A percentile compares a stretch with the other conserved stretches of the same genome.
These are phyloP conservation scores for Collybia sp. DNA, from an alignment of 768 basidiomycete species.

Conservation along the genomic window DNA sequence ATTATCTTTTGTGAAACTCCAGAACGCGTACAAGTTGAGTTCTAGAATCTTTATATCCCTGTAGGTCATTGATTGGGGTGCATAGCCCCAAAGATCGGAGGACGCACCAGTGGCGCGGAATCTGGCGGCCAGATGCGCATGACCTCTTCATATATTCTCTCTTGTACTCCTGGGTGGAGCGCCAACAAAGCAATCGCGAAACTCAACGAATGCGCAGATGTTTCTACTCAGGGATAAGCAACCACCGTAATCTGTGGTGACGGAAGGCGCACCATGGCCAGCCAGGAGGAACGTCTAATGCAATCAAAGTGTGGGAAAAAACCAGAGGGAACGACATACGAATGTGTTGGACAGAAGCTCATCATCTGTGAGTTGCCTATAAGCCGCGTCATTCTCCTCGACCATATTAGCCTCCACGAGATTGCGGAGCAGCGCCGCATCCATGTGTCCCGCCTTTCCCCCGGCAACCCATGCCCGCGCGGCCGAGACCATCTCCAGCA, in stretches of 20 bases:
- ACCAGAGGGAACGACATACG: constrained; percentile 20
- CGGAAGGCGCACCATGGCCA: constrained; percentile 34
- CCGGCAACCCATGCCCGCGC: constrained; percentile 29
- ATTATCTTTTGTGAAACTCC: background rate
- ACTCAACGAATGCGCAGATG: constrained; percentile 38
- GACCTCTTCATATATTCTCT: constrained; percentile 38
- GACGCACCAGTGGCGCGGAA: constrained; percentile 20
- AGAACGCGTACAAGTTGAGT: constrained; percentile 5
- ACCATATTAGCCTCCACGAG: constrained; percentile 44
- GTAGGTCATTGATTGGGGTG: constrained; percentile 7
- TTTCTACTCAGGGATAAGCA: constrained; percentile 25
- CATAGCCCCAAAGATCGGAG: constrained; percentile 11
- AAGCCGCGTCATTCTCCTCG: constrained; percentile 19
- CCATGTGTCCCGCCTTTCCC: constrained; percentile 15
- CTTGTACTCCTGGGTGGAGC: constrained; percentile 44
- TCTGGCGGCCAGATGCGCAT: constrained; percentile 30
- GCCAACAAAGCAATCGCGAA: constrained; percentile 42
- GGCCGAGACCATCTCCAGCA: constrained; percentile 33
- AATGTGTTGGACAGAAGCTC: constrained; percentile 46
- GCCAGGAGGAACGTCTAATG: constrained; percentile 40
- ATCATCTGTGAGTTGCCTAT: constrained; percentile 32
- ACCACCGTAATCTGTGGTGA: too few relatives aligned
- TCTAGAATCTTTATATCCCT: constrained; percentile 37
- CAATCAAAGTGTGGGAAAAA: background rate
- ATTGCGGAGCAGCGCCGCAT: constrained; percentile 37